Conservation (phyloP, 2,329 filamentous ascomycete species). For the Diaporthe sp. region DNA sequence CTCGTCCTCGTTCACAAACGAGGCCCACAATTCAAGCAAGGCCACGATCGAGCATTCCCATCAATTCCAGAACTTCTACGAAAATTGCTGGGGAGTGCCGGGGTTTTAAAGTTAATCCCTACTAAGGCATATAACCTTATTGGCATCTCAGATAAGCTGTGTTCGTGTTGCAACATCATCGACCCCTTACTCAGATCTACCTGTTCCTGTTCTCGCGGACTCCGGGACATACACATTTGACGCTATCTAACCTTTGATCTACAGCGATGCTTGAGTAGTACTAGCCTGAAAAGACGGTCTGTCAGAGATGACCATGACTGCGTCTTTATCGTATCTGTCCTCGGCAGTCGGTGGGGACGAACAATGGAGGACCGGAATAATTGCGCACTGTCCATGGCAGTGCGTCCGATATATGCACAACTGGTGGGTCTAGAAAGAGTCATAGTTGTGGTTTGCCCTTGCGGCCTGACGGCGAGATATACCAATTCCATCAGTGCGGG, state of each 20-base stretch:
- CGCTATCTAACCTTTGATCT: neutral
- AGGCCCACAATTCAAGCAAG: neutral
- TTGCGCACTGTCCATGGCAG: neutral
- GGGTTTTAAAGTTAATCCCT: neutral
- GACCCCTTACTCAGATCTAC: conserved; percentile 2
- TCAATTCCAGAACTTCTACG: too few species aligned
- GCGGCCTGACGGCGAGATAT: neutral
- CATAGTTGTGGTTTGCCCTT: neutral
- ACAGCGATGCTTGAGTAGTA: conserved; percentile 1
- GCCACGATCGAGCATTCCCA: neutral
- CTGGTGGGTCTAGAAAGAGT: neutral
- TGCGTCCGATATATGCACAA: neutral
- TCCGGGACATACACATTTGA: neutral
- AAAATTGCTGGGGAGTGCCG: neutral
- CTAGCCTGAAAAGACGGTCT: neutral
- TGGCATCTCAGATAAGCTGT: neutral
- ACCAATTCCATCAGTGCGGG: neutral
- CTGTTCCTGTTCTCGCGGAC: neutral
- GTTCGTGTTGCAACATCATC: neutral
- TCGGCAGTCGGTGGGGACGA: neutral
- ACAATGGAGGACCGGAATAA: neutral
- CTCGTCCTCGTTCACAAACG: neutral
- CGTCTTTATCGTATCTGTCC: neutral
- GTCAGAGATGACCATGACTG: neutral
- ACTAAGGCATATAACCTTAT: conserved; percentile 20